Base-by-base conservation (phyloP, 805 yeast species). In the Ogataea wickerhamii region DNA sequence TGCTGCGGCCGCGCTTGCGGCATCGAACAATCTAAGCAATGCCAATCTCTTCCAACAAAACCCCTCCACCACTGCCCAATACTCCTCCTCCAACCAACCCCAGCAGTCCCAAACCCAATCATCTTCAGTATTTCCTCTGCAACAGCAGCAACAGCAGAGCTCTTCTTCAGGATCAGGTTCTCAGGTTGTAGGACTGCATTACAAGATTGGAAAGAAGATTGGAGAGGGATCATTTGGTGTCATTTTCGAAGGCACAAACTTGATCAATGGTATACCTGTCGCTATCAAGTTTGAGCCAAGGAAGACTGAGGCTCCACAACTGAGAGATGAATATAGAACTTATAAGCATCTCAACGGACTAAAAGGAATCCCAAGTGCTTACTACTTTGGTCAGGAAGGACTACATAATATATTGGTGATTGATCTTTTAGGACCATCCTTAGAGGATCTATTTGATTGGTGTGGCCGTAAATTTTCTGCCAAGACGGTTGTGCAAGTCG, bases 181-280 rank as follows among this genome's bases (percentile, higher is more conserved):
- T 28, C 78, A 77, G 60, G 78, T 82, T 28, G 96, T 93, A 32
- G 98, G 98, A 18, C 80, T 91, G 44, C 98, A 93, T 69, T 93
- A 89, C 67, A 84, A 88, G 52, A 93, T 93, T 40, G 98, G 98
- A 42, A 91, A 89, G 63, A 93, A 93, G 67, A 89, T 93, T 45
- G 98, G 98, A 41, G 98, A 93, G 66, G 98, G 98, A 30, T 91
- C 98, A 4, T 93, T 93, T 63, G 98, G 98, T 40, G 95, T 93
- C 37, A 83, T 93, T 43, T 93, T 93, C 60, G 98, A 93, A 67
- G 98, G 98, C 46, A 77, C 87, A 29, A 91, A 93, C 61, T 73
- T 93, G 58, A 78, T 93, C 52, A 91, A 88, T 67, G 89, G 89
- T 49, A 82, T 82, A 45, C 94, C 86, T 35, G 98, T 93, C 32